Evolutionary conservation across 768 basidiomycete species (phyloP), one percentile per base, ranked within the genome.

Genomic region (Pleurotus djamor): DNA sequence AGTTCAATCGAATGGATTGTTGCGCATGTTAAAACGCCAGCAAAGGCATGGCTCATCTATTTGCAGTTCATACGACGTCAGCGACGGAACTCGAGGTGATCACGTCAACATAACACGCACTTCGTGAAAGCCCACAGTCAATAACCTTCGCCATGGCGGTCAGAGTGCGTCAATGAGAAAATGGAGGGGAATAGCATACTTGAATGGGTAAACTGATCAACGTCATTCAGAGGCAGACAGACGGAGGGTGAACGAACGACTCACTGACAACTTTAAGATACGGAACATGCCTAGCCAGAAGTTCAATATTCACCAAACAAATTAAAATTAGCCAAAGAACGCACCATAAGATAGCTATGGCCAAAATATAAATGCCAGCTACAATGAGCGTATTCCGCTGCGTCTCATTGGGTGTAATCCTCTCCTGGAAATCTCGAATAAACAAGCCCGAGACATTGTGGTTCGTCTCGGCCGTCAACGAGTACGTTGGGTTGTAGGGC

Each of bases 101-200:
- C 45, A 36, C 57, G 54, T 33, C 54, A 56, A 38, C 21, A 41
- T 41, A 13, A 47, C 21, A 64, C 70, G 60, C 64, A 89, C 91
- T 77, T 94, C 92, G 72, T 94, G 92, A 68, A 94, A 93, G 50
- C 92, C 92, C 49, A 94, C 92, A 1, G 92, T 93, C 52, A 94
- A 80, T 56, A 94, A 70, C 66, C 92, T 91, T 63, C 32, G 62
- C 17, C 58, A 43, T 17, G 36, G 14, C 52, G 52, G 61, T 16
- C 16, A 36, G 58, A 17, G 28, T 34, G 41, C 14, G 41, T 8
- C 43, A 56, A 14, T 51, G 12, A 34, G 52, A 12, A 58, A 37
- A 55, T 33, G 51, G 32, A 28, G n/a, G 36, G 48, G 51, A 17
- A 59, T 49, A n/a, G 61, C 86, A 73, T 73, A 92, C 92, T 94